These are phyloP conservation scores for Candida parachauliodes DNA, from an alignment of 805 yeast genomes.

Conservation along the genomic window DNA sequence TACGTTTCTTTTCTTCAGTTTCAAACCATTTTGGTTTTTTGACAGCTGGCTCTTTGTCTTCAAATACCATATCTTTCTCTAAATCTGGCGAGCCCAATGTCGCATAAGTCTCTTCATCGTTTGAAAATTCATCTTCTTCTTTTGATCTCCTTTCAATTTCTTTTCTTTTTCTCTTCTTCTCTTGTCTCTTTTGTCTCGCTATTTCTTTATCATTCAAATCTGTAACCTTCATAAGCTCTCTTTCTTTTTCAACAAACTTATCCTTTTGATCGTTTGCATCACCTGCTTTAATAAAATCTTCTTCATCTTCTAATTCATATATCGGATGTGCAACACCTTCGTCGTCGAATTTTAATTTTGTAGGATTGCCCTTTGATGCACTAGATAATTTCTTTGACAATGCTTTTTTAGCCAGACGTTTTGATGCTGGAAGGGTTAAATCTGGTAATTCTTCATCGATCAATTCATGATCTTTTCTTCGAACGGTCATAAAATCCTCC, in stretches of 20 bases:
- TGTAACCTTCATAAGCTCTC: slow-evolving; percentile 61
- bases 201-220: slow-evolving; percentile 76
- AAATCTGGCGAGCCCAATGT: slow-evolving; percentile 34
- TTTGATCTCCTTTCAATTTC: slow-evolving; percentile 61
- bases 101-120: slow-evolving; percentile 19
- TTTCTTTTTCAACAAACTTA: slow-evolving; percentile 63
- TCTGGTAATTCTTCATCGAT: slow-evolving; percentile 64
- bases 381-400: slow-evolving; percentile 76
- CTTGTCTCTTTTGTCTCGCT: slow-evolving; percentile 75
- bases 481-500: slow-evolving; percentile 78
- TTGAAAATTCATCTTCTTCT: slow-evolving; percentile 34
- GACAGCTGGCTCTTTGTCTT: slow-evolving; percentile 27
- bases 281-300: slow-evolving; percentile 73
- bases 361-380: slow-evolving; percentile 60
- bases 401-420: slow-evolving; percentile 80
- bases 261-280: slow-evolving; percentile 66
- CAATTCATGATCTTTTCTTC: slow-evolving; percentile 71
- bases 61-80: slow-evolving; percentile 44
- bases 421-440: slow-evolving; percentile 65
- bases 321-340: slow-evolving; percentile 91
- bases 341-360: slow-evolving; percentile 85
- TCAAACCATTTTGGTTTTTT: slow-evolving; percentile 53
- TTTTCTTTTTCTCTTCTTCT: slow-evolving; percentile 83
- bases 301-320: slow-evolving; percentile 88
- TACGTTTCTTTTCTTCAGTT: slow-evolving; percentile 23